Evolutionary conservation across 2,329 filamentous ascomycete species (phyloP).

Genomic region (Stemphylium vesicarium): DNA sequence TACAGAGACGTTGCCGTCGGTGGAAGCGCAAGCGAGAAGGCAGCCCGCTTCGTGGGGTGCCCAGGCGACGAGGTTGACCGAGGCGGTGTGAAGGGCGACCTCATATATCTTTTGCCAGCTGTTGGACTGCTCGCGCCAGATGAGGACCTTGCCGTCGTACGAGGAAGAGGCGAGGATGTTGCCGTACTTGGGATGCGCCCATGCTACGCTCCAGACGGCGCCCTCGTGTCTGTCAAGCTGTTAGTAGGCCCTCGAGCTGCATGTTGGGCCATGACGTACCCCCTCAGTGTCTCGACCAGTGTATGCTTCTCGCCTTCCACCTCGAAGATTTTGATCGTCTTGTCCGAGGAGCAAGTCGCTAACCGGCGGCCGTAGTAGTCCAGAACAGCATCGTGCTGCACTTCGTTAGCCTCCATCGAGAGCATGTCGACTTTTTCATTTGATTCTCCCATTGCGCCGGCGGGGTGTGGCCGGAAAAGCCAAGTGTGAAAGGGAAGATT

Average conservation of each 20-base stretch:
- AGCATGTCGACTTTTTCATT: conserved; percentile 26
- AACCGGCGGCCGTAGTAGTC: conserved; percentile 98
- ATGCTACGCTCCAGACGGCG: conserved; percentile 96
- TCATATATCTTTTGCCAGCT: conserved; percentile 82
- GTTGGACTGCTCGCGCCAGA: conserved; percentile 85
- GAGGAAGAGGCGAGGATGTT: conserved; percentile 95
- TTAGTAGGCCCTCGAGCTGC: conserved; percentile 17
- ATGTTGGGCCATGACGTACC: conserved; percentile 62
- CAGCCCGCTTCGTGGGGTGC: conserved; percentile 96
- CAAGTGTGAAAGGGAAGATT: neutral
- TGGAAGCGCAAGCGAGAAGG: conserved; percentile 90
- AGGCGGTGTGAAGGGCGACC: conserved; percentile 91
- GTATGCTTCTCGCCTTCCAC: conserved; percentile 92
- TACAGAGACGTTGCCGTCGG: conserved; percentile 90
- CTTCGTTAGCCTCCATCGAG: conserved; percentile 41
- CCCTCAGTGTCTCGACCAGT: conserved; percentile 90
- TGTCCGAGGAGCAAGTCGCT: conserved; percentile 96
- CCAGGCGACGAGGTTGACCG: conserved; percentile 96
- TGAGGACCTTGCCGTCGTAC: conserved; percentile 97
- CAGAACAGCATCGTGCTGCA: conserved; percentile 93
- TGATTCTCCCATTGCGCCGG: conserved; percentile 11
- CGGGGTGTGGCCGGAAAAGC: conserved; percentile 3
- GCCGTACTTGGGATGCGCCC: conserved; percentile 96
- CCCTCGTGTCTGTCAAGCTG: conserved; percentile 79
- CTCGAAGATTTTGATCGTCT: conserved; percentile 99